Evolutionary conservation across 176 grass and related monocot species (phyloP).

Genomic region (Themeda triandra): DNA sequence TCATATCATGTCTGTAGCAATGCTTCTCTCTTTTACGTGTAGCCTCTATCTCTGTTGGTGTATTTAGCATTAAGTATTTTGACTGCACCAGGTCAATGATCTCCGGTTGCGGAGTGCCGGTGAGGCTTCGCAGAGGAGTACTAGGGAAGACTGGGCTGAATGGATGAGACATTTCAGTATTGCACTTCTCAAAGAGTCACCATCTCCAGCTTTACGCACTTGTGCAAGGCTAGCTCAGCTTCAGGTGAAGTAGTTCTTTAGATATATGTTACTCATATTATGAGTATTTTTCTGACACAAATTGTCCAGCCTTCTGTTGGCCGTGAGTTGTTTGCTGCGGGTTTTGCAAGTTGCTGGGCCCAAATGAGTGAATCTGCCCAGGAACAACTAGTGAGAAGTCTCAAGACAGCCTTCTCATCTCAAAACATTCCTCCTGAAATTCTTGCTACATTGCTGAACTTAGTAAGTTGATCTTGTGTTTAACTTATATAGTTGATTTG

Average conservation of each 20-base stretch:
- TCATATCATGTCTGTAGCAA: neutral
- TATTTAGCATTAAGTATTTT: constrained; percentile 24
- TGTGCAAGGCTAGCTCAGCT: constrained; percentile 92
- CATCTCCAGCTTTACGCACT: constrained; percentile 91
- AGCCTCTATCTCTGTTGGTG: neutral
- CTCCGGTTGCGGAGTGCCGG: constrained; percentile 83
- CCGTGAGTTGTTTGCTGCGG: constrained; percentile 91
- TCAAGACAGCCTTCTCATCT: constrained; percentile 98
- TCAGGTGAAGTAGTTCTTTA: constrained; percentile 61
- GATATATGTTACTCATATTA: constrained; percentile 25
- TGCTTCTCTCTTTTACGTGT: neutral
- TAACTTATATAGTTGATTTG: neutral
- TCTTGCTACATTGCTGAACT: constrained; percentile 87
- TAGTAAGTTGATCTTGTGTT: constrained; percentile 49
- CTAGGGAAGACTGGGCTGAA: constrained; percentile 98
- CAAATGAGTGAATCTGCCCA: constrained; percentile 95
- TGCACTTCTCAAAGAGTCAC: constrained; percentile 95
- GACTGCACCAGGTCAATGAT: constrained; percentile 75
- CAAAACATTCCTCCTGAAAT: constrained; percentile 99
- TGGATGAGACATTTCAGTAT: constrained; percentile 99
- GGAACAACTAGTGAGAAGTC: constrained; percentile 93
- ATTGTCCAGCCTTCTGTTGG: constrained; percentile 87
- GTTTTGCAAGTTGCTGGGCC: constrained; percentile 98
- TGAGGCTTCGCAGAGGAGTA: constrained; percentile 96
- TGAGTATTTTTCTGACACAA: constrained; percentile 54